phyloP scores from a whole-genome alignment of 176 grass and related monocot genomes.

The Oryza meridionalis region DNA sequence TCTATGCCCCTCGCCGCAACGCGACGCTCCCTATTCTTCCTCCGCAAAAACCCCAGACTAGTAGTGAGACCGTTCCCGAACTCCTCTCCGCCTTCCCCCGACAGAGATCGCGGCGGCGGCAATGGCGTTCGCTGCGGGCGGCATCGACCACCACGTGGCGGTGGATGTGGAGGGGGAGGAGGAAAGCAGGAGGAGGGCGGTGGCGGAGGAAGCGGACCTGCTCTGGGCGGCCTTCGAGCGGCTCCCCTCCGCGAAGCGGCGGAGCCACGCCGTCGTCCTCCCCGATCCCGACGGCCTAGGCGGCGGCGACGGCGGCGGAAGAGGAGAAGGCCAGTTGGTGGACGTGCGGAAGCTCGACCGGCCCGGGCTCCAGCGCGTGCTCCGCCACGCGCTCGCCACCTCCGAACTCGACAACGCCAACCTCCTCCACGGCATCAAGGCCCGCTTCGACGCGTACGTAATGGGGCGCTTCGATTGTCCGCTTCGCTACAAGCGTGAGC shows the following conservation, averaged over 20 bases:
- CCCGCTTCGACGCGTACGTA: conserved; percentile 58
- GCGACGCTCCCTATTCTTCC: background rate
- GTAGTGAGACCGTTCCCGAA: background rate
- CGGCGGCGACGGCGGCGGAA: background rate
- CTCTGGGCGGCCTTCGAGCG: conserved; percentile 71
- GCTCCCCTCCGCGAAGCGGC: conserved; percentile 49
- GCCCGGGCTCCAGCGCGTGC: conserved; percentile 43
- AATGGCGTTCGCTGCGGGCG: conserved; percentile 47
- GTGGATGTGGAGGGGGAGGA: conserved; percentile 38
- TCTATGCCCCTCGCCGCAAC: background rate
- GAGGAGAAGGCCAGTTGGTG: conserved; percentile 34
- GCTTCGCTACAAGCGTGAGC: background rate
- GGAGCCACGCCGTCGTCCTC: conserved; percentile 52
- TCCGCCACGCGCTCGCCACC: conserved; percentile 63
- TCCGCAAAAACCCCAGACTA: background rate
- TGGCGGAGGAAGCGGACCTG: conserved; percentile 51
- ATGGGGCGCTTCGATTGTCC: background rate
- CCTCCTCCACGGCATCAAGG: conserved; percentile 58
- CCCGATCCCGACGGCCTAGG: background rate
- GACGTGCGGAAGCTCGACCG: conserved; percentile 62
- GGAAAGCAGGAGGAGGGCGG: conserved; percentile 19
- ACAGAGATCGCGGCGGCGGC: background rate
- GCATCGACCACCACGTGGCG: conserved; percentile 34
- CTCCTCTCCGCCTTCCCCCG: too few species aligned
- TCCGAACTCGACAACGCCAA: conserved; percentile 61